Evolutionary conservation across 495 filamentous ascomycete species (phyloP).

Genomic region (Hypomontagnella submonticulosa): DNA sequence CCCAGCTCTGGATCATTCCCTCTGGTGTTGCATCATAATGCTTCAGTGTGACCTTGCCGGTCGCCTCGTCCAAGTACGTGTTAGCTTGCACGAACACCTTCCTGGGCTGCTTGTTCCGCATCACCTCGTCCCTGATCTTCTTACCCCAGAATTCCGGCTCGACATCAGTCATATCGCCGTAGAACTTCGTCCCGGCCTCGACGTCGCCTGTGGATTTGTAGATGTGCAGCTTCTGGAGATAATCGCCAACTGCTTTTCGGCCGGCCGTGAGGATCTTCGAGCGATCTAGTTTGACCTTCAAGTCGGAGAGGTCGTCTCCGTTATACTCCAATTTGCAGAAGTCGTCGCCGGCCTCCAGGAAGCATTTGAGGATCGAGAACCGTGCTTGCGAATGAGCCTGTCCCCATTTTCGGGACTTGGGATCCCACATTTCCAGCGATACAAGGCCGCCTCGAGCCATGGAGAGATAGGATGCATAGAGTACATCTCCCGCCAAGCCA

Average conservation of each 20-base stretch:
- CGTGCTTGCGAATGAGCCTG: slow-evolving; percentile 95
- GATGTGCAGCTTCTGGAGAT: slow-evolving; percentile 89
- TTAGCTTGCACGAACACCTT: slow-evolving; percentile 98
- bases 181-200: slow-evolving; percentile 77
- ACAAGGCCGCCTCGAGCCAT: slow-evolving; percentile 92
- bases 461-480: slow-evolving; percentile 85
- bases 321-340: slow-evolving; percentile 83
- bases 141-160: slow-evolving; percentile 80
- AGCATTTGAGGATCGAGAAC: slow-evolving; percentile 89
- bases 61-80: slow-evolving; percentile 72
- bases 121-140: slow-evolving; percentile 78
- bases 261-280: slow-evolving; percentile 77
- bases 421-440: slow-evolving; percentile 90
- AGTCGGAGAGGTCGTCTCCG: slow-evolving; percentile 79
- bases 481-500: slow-evolving; percentile 81
- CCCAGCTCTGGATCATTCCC: slow-evolving; percentile 92
- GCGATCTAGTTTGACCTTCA: slow-evolving; percentile 82
- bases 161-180: slow-evolving; percentile 83
- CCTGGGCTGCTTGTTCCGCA: slow-evolving; percentile 87
- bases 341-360: slow-evolving; percentile 82
- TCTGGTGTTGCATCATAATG: slow-evolving; percentile 90
- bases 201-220: slow-evolving; percentile 93
- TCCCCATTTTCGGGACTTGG: slow-evolving; percentile 88
- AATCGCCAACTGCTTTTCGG: slow-evolving; percentile 83
- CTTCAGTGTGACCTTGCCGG: slow-evolving; percentile 79